Conservation (phyloP, 1,284 basidiomycete species). For the Trichosporon faecale region DNA sequence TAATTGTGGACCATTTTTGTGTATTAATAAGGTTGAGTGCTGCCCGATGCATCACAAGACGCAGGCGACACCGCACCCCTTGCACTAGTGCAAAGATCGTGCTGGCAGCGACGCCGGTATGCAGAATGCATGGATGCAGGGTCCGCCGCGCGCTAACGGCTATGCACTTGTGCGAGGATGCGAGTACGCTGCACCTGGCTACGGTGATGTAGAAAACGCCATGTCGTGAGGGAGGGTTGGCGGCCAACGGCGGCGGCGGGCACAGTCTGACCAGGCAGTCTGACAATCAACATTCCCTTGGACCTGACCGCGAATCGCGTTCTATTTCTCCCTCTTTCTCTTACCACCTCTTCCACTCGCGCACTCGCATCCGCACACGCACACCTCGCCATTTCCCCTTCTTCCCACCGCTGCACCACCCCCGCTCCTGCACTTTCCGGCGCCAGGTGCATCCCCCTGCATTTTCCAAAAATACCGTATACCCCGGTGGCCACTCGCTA, state of each 20-base stretch:
- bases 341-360: not conserved
- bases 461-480: slow-evolving; percentile 4
- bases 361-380: not conserved
- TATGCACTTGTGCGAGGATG: not conserved
- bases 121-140: not conserved
- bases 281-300: slow-evolving; percentile 1
- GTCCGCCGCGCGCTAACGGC: not conserved
- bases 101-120: not conserved
- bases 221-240: not conserved
- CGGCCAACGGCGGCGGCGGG: not conserved
- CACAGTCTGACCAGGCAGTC: not conserved
- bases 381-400: not conserved
- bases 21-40: not conserved
- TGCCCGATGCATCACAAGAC: slow-evolving; percentile 1
- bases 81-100: not conserved
- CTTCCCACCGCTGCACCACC: not conserved
- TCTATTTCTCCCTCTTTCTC: slow-evolving; percentile 2
- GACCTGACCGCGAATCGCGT: not conserved
- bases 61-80: not conserved
- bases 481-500: not conserved
- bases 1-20: not conserved
- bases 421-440: not conserved
- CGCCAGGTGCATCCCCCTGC: not conserved
- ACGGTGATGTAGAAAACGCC: not conserved
- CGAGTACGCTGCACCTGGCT: not conserved